A percentile compares a stretch with the other conserved stretches of the same genome.
These are phyloP conservation scores for Ganoderma resinaceum DNA, from an alignment of 1,284 basidiomycete species.

Conservation along the genomic window DNA sequence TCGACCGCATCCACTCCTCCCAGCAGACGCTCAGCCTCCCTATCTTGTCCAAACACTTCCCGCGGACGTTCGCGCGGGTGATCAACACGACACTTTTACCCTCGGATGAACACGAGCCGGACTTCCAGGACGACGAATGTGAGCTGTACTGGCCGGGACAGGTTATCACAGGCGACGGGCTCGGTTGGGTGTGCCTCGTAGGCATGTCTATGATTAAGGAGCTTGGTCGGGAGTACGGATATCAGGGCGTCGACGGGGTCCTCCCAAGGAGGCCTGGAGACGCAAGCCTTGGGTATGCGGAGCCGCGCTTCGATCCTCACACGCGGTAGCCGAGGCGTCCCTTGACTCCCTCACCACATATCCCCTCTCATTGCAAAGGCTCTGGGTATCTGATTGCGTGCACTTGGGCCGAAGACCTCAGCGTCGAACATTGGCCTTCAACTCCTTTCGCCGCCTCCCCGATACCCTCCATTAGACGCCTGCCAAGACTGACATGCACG, in stretches of 20 bases:
- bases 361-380: not conserved
- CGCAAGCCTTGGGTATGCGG: constrained; percentile 22
- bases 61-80: constrained; percentile 74
- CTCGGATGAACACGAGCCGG: constrained; percentile 76
- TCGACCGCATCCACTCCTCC: constrained; percentile 55
- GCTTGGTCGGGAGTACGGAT: constrained; percentile 75
- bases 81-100: constrained; percentile 64
- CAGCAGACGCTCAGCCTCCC: constrained; percentile 67
- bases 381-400: constrained; percentile 4
- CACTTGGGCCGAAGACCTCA: constrained; percentile 6
- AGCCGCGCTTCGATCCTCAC: constrained; percentile 25
- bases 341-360: not conserved
- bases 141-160: constrained; percentile 82
- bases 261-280: constrained; percentile 61
- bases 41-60: constrained; percentile 70
- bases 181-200: constrained; percentile 82
- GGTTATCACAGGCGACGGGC: constrained; percentile 70
- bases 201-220: constrained; percentile 84
- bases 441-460: not conserved
- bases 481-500: constrained; percentile 5
- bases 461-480: not conserved
- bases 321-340: constrained; percentile 14
- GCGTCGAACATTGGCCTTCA: constrained; percentile 5
- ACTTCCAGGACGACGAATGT: constrained; percentile 82
- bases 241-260: constrained; percentile 69